A percentile compares a stretch with the other conserved stretches of the same genome.
phyloP scores from a whole-genome alignment of 2,329 filamentous ascomycete genomes.

The Proliferodiscus dingleyae region DNA sequence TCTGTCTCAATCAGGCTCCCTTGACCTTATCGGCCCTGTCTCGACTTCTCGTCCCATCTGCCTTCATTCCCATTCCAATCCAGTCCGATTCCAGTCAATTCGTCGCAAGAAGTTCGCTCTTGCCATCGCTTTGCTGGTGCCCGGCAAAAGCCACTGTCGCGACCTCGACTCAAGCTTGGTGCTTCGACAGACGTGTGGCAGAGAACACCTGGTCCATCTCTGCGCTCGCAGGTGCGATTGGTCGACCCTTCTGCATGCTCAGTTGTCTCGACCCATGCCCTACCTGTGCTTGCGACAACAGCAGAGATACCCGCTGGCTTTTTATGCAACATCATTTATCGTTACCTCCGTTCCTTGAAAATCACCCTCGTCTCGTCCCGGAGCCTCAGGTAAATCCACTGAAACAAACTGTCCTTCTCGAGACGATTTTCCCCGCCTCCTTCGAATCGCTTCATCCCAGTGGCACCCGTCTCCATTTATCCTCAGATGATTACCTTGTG shows the following conservation, averaged over 20 bases:
- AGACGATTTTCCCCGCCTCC: background rate
- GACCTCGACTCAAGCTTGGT: too few species aligned
- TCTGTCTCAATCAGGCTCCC: too few species aligned
- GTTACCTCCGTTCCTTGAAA: background rate
- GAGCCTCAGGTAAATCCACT: background rate
- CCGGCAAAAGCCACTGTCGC: too few species aligned
- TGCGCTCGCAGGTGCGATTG: too few species aligned
- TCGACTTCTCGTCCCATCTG: too few species aligned
- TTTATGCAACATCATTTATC: conserved; percentile 16
- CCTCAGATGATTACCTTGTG: conserved; percentile 21
- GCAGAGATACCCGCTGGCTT: conserved; percentile 15
- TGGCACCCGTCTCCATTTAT: too few species aligned
- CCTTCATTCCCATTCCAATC: too few species aligned
- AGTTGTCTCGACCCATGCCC: background rate
- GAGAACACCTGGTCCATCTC: too few species aligned
- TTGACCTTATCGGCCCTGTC: too few species aligned
- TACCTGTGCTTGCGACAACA: background rate
- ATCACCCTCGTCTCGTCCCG: background rate
- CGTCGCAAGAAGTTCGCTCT: too few species aligned
- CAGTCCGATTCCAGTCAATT: too few species aligned
- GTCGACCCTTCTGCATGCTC: background rate
- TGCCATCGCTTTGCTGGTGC: too few species aligned
- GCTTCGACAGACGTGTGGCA: conserved; percentile 6
- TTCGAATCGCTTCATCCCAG: background rate
- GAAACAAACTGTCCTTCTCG: conserved; percentile 2